Evolutionary conservation across 768 basidiomycete species (phyloP), one percentile per base, ranked within the genome.

Genomic region (Sutorius australiensis): DNA sequence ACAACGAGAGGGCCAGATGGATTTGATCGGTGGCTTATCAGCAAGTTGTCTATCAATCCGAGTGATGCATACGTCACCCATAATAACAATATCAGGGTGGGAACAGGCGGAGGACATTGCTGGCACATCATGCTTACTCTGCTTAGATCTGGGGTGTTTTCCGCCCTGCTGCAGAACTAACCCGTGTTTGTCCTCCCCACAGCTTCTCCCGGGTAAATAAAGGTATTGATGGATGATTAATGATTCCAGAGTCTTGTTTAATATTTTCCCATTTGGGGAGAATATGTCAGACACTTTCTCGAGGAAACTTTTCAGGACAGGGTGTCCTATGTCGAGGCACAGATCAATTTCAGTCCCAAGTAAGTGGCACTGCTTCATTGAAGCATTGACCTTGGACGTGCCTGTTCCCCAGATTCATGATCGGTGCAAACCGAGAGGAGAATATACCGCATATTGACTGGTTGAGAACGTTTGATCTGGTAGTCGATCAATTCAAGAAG

Each of bases 141-240:
- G 36, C 17, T 33, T 53, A 89, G 87, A 90, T 91, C 44, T 91
- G 89, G 89, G 65, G 80, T 40, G 88, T 88, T 56, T 91, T 92
- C 61, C 58, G 61, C 14, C 80, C 73, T 61, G 83, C 79, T 0
- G 83, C 83, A 58, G 28, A 45, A 0, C 75, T 81, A 0, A 74
- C 80, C 19, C 57, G 63, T 14, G 86, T 85, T 64, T 48, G 74
- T 69, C 16, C 14, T 33, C 45, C 36, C 27, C 16, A 14, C 2
- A 12, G 38, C 10, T n/a, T 16, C n/a, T 13, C 27, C 12, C 11
- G 17, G 28, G 12, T 19, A 13, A 32, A 32, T 30, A 1, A 42
- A 7, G 19, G n/a, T 19, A 16, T 44, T 56, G 42, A 61, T 9
- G 3, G 36, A 21, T 17, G 12, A 53, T 13, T 13, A 24, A 46